These are phyloP conservation scores for Fusarium sp. DNA, from an alignment of 2,329 filamentous ascomycete species.

Conservation along the genomic window DNA sequence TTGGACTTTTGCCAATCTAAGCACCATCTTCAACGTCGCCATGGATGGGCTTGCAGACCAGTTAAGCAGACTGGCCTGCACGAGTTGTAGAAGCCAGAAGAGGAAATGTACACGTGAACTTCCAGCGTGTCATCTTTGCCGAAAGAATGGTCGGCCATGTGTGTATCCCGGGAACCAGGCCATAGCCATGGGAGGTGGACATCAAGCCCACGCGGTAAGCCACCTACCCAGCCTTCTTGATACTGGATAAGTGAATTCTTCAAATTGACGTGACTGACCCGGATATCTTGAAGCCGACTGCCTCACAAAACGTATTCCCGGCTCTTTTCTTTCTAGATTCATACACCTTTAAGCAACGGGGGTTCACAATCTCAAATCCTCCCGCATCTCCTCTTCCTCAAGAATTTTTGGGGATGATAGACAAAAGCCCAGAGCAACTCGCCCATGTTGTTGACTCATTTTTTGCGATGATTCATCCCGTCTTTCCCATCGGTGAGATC, in stretches of 20 bases:
- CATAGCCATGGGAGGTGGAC: not conserved
- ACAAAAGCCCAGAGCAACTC: not conserved
- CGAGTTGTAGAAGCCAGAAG: slow-evolving; percentile 16
- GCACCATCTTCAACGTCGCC: not conserved
- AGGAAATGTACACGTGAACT: slow-evolving; percentile 18
- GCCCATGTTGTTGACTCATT: not conserved
- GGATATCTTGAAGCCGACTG: not conserved
- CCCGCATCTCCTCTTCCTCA: not conserved
- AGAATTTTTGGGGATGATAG: not conserved
- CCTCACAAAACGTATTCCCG: not conserved
- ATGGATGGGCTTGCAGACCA: not conserved
- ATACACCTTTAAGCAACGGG: slow-evolving; percentile 2
- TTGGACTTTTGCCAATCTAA: not conserved
- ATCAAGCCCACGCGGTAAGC: not conserved
- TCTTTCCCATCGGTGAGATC: slow-evolving; percentile 11
- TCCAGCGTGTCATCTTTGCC: slow-evolving; percentile 12
- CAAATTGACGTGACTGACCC: not conserved
- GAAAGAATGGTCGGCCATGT: slow-evolving; percentile 1
- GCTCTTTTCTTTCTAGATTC: slow-evolving; percentile 19
- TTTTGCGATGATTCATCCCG: not conserved
- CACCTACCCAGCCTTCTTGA: not conserved
- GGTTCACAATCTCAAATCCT: not conserved
- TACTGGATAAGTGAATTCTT: not conserved
- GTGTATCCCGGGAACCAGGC: slow-evolving; percentile 3
- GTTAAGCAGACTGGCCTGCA: slow-evolving; percentile 1